Evolutionary conservation across 2,329 filamentous ascomycete species (phyloP), one percentile per base, ranked within the genome.

Genomic region (Pezizomycotina sp.): DNA sequence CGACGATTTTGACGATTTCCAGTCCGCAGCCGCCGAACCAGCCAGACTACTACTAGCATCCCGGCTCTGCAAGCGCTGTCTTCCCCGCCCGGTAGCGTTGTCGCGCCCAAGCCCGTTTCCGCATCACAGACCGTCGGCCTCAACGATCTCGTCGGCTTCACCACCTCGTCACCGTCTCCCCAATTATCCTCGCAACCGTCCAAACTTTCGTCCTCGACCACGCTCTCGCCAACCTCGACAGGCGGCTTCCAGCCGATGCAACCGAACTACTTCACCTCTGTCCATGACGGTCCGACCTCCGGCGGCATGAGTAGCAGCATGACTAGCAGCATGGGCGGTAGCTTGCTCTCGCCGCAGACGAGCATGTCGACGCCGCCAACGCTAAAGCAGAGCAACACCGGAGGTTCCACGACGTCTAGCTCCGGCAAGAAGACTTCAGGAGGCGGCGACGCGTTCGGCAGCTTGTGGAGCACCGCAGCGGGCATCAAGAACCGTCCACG

Each of bases 1-100:
- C 47, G 84, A 92, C 49, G 89, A 93, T 46, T 95, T 95, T 53
- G 89, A 95, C 54, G 89, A 98, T 54, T 95, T 95, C 65, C 82
- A 92, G 58, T 92, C 83, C 13, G 86, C 86, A 9, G 63, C 77
- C 2, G 70, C 76, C 18, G 14, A 31, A 31, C 34, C 34, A 14
- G 19, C 20, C 7, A 31, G 27, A 21, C 54, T 27, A 47, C 52
- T 33, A 50, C 53, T n/a, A 46, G 40, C 19, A 42, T 55, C 5
- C 53, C 61, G 14, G 52, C 58, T 15, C 57, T 63, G 27, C 47
- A 57, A 14, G 56, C 64, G 12, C 58, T 65, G 24, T 57, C 66
- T 13, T 60, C 65, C 20, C 48, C 59, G 9, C 50, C 55, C 18
- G 59, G 62, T 5, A 58, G 61, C 7, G 61, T 83, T 51, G 80